These are phyloP conservation scores for Leccinum variabile DNA, from an alignment of 1,284 basidiomycete genomes.

Conservation along the genomic window DNA sequence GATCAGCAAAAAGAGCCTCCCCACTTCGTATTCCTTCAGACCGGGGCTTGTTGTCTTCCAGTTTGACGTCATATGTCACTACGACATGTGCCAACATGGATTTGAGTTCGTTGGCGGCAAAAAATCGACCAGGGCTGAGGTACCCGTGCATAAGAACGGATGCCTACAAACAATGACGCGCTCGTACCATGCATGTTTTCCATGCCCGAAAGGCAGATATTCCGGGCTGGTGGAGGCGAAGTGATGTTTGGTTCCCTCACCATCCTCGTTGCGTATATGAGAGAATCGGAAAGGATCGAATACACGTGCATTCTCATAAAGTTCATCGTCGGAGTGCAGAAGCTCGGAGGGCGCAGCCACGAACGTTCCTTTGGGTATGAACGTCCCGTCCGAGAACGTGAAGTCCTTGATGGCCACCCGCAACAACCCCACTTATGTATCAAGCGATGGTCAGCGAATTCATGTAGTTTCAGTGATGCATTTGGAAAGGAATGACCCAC, in stretches of 20 bases:
- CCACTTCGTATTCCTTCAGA: too few species aligned
- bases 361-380: conserved; percentile 7
- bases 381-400: conserved; percentile 43
- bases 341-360: conserved; percentile 28
- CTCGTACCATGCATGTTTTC: conserved; percentile 11
- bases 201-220: conserved; percentile 1
- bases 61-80: too few species aligned
- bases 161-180: accelerated
- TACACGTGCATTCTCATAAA: conserved; percentile 29
- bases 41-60: too few species aligned
- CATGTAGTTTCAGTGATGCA: too few species aligned
- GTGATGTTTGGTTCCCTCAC: not conserved
- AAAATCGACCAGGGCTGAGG: conserved; percentile 15
- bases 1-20: too few species aligned
- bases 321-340: conserved; percentile 29
- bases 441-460: not conserved
- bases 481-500: not conserved
- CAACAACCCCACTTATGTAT: not conserved
- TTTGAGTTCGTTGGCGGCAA: conserved; percentile 11
- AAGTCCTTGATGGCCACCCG: conserved; percentile 29
- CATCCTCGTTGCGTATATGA: not conserved
- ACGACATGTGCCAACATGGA: too few species aligned
- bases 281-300: conserved; percentile 39
- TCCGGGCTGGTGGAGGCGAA: conserved; percentile 11
- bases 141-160: not conserved